Evolutionary conservation across 2,329 filamentous ascomycete species (phyloP), one percentile per base, ranked within the genome.

Genomic region (Phialophora tarda): DNA sequence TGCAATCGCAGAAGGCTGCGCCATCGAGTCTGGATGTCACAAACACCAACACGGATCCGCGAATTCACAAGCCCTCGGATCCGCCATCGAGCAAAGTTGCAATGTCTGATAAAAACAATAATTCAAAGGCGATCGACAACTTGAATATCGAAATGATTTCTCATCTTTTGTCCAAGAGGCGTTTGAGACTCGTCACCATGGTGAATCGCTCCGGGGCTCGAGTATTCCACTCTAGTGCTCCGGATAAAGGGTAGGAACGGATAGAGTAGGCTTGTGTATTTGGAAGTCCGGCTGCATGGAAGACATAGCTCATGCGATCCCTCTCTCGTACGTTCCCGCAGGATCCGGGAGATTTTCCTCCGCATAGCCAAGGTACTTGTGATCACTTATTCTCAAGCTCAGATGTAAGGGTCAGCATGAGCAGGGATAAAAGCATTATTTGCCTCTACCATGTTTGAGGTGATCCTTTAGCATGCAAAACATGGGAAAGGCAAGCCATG

Each of bases 271-370:
- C 26, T 55, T 21, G 26, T 59, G 57, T 44, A 26, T 34, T 38
- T 59, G 41, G 17, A 30, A 61, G 48, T 2, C 38, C 47, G 30
- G 47, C 30, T 61, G 47, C 23, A 61, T 23, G 48, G 59, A 61
- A 61, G 32, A 34, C 32, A 26, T 38, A 23, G n/a, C 44, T n/a
- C 10, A 30, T 24, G 28, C 21, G 34, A 24, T 28, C 47, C 23
- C 32, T 61, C 21, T 51, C 48, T 23, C 38, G 30, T 28, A 54
- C 44, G 34, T 38, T 24, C 10, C 26, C n/a, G 12, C 12, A 30
- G 32, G 30, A 32, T n/a, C 48, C 30, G 59, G 32, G 48, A 61
- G 48, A 41, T 41, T 26, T 61, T 53, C 30, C 48, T 54, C 48
- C 59, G 59, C 23, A 30, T 32, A 23, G 32, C 26, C 14, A 26